Base-by-base conservation (phyloP, 257 asterid species). In the Solanum dulcamara region DNA sequence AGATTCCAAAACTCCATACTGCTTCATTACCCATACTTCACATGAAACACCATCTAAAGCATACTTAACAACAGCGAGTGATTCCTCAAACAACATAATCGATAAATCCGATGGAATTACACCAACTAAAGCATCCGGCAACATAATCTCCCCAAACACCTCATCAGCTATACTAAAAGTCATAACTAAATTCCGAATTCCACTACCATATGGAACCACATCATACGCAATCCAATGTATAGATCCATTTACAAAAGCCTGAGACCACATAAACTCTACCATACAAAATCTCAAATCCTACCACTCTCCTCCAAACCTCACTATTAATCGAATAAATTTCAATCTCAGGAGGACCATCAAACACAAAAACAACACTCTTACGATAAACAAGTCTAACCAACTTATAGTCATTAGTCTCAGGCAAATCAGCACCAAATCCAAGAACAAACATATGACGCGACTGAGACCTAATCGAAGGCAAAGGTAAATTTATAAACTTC, bases 21-120 rank as follows among this genome's bases (percentile, higher is more conserved):
- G 89, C 87, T 89, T 84, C 97, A 92, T 93, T 83, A 87, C 83
- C 98, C 94, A 94, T 79, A 93, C 87, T 79, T 83, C 86, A 86
- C 88, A 87, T 1, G 24, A 83, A 37, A 38, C 80, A 42, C 22
- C 55, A 11, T 81, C 85, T 2, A 33, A 85, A 8, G 48, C 70
- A 44, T 85, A 86, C 62, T 85, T 86, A 28, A 87, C 50, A 82
- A 89, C 91, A 6, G 80, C 90, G 46, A 93, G 90, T 1, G 88
- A 85, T 22, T 81, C 89, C 86, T 64, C 89, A 42, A 84, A 85
- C 0, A 60, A 68, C 26, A 51, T 81, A 30, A 91, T 35, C 57
- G 18, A 37, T 81, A 93, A 75, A 66, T 64, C 51, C 7, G 83
- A 59, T 2, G 67, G 81, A 37, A 33, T 7, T 17, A 57, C 90